A percentile compares a stretch with the other conserved stretches of the same genome.
phyloP scores from a whole-genome alignment of 2,329 filamentous ascomycete genomes.

The Biscogniauxia mediterranea region DNA sequence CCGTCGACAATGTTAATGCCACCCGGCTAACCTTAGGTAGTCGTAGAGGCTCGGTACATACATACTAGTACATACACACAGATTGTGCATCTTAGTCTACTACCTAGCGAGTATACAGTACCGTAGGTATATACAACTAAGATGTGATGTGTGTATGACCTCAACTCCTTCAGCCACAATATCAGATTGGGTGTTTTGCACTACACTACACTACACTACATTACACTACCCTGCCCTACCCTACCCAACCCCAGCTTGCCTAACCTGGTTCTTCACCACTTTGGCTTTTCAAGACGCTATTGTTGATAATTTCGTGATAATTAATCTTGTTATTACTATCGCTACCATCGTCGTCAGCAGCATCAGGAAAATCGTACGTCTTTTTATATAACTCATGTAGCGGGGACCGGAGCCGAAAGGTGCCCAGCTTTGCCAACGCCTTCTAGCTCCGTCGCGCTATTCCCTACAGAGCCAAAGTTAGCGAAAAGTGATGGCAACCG shows the following conservation, averaged over 20 bases:
- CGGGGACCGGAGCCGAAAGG: conserved; percentile 15
- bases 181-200: neutral
- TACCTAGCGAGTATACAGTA: neutral
- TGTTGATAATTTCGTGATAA: neutral
- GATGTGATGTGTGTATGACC: neutral
- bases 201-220: too few species aligned
- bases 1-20: neutral
- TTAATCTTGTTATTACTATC: neutral
- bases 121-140: neutral
- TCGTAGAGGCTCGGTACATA: neutral
- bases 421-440: conserved; percentile 24
- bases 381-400: conserved; percentile 21
- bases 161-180: neutral
- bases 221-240: neutral
- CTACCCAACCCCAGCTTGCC: neutral
- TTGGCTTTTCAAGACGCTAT: too few species aligned
- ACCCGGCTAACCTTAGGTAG: neutral
- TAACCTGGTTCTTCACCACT: neutral
- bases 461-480: conserved; percentile 29
- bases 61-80: too few species aligned
- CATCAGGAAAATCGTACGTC: conserved; percentile 16
- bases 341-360: conserved; percentile 2
- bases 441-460: conserved; percentile 24
- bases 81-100: neutral
- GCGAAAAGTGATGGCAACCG: conserved; percentile 20